Conservation (phyloP, 495 filamentous ascomycete genomes). For the Neurospora sp. region DNA sequence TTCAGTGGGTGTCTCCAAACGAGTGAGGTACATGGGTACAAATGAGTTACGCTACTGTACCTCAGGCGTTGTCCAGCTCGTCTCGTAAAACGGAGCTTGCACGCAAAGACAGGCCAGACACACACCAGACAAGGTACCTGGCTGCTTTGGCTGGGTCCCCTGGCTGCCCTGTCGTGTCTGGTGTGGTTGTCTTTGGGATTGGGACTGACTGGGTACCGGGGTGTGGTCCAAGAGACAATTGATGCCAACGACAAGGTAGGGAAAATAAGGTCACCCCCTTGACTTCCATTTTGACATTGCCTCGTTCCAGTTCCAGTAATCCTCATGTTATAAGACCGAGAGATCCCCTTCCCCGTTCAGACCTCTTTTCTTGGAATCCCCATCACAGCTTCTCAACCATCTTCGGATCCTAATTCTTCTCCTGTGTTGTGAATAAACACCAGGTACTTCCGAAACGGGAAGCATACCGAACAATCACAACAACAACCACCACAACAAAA, state of each 20-base stretch:
- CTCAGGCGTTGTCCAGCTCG: background rate
- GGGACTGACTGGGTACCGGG: conserved; percentile 11
- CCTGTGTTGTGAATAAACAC: conserved; percentile 1
- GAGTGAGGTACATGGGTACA: background rate
- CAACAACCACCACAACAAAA: background rate
- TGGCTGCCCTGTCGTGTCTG: background rate
- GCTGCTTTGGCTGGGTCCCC: background rate
- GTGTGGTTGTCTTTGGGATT: background rate
- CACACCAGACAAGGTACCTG: background rate
- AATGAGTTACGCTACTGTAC: background rate
- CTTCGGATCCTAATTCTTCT: conserved; percentile 8
- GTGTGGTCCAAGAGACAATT: conserved; percentile 11
- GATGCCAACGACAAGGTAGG: conserved; percentile 16
- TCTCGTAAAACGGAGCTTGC: background rate
- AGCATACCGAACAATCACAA: background rate
- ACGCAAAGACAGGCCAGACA: background rate
- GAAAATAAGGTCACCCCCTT: conserved; percentile 11
- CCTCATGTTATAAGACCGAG: conserved; percentile 23
- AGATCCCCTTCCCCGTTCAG: conserved; percentile 18
- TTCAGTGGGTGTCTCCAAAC: background rate
- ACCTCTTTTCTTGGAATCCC: conserved; percentile 18
- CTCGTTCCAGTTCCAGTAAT: conserved; percentile 13
- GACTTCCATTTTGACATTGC: conserved; percentile 18
- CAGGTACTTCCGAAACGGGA: background rate
- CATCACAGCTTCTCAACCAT: conserved; percentile 16